These are phyloP conservation scores for Xerocomus spinulosus DNA, from an alignment of 768 basidiomycete genomes.

Conservation along the genomic window DNA sequence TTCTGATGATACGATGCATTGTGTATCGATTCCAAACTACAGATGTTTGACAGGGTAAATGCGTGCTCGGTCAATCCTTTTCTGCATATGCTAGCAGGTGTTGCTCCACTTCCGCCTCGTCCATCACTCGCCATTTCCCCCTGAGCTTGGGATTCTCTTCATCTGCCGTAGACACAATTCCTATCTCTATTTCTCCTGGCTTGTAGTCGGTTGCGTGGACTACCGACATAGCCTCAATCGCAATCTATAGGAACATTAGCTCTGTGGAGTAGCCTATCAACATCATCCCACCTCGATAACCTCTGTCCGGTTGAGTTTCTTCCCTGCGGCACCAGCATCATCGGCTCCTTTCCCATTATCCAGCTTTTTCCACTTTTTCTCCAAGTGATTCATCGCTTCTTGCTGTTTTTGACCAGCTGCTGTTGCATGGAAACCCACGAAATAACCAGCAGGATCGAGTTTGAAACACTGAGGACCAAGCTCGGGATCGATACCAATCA, in stretches of 20 bases:
- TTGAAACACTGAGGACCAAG: constrained; percentile 97
- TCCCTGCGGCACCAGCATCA: constrained; percentile 71
- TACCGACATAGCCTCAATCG: constrained; percentile 89
- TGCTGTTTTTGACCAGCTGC: constrained; percentile 96
- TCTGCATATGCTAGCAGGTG: constrained; percentile 84
- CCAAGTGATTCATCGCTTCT: constrained; percentile 96
- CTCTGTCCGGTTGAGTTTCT: constrained; percentile 64
- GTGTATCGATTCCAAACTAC: background rate
- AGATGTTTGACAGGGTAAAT: background rate
- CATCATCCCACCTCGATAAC: constrained; percentile 77
- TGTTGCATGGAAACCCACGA: constrained; percentile 96
- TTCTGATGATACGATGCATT: constrained; percentile 19
- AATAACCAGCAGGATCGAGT: constrained; percentile 97
- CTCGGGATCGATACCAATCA: constrained; percentile 90
- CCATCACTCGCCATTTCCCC: constrained; percentile 78
- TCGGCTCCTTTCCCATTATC: constrained; percentile 75
- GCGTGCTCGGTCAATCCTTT: constrained; percentile 56
- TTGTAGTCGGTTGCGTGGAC: constrained; percentile 98
- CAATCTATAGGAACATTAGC: constrained; percentile 52
- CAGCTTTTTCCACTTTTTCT: constrained; percentile 98
- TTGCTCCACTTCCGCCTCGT: constrained; percentile 70
- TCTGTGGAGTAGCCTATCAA: background rate
- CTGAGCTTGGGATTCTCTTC: constrained; percentile 70
- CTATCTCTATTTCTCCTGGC: constrained; percentile 92
- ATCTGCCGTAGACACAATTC: constrained; percentile 73